phyloP scores from a whole-genome alignment of 208 protist genomes.

The Tritrichomonas musculus region DNA sequence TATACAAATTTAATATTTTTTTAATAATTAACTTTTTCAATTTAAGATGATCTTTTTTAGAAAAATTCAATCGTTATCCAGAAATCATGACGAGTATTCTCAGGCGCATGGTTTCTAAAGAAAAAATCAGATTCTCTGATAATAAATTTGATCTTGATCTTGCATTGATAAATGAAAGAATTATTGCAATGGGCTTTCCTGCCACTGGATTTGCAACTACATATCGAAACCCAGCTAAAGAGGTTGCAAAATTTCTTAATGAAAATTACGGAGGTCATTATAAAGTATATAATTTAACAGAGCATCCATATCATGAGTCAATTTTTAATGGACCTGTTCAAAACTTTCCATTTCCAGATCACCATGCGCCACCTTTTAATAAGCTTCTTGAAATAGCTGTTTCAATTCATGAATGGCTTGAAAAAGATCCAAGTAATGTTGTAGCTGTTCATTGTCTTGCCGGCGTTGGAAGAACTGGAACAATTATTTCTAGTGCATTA shows the following conservation, averaged over 20 bases:
- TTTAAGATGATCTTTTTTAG: too few relatives aligned
- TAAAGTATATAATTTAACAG: slow-evolving; percentile 57
- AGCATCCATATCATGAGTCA: slow-evolving; percentile 47
- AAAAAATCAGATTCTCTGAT: not conserved
- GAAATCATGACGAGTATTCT: not conserved
- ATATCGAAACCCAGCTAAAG: slow-evolving; percentile 76
- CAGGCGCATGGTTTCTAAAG: not conserved
- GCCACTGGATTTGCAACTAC: not conserved
- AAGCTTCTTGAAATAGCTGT: slow-evolving; percentile 39
- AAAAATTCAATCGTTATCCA: too few relatives aligned
- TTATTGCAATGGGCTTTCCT: slow-evolving; percentile 23
- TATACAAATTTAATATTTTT: too few relatives aligned
- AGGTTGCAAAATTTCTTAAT: slow-evolving; percentile 76
- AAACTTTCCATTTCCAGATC: slow-evolving; percentile 53
- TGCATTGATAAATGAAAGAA: not conserved
- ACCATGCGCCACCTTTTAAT: slow-evolving; percentile 45
- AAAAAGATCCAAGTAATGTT: slow-evolving; percentile 58
- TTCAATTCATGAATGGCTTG: not conserved
- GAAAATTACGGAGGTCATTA: slow-evolving; percentile 68
- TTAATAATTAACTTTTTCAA: too few relatives aligned
- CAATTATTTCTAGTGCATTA: slow-evolving; percentile 72
- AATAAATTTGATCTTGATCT: not conserved
- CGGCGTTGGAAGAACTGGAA: slow-evolving; percentile 82
- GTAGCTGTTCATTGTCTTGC: slow-evolving; percentile 86
- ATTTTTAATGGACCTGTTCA: slow-evolving; percentile 45